phyloP scores from a whole-genome alignment of 2,329 filamentous ascomycete genomes.

The Alternaria brassicae region DNA sequence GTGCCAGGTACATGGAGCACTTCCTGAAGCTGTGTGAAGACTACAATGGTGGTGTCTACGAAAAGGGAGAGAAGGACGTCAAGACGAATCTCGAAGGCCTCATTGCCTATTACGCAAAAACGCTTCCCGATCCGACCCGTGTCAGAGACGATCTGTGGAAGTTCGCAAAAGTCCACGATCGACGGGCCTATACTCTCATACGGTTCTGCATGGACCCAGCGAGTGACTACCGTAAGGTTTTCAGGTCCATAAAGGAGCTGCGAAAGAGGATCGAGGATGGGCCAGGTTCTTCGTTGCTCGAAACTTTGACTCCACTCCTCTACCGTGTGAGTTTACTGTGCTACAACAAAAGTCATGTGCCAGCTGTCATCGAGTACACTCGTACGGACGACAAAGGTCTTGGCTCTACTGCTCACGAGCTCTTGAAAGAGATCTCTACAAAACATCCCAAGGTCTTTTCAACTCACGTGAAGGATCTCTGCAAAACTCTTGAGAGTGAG shows the following conservation, averaged over 20 bases:
- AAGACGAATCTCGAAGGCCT: conserved; percentile 75
- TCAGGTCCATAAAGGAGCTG: conserved; percentile 88
- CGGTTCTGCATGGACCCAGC: conserved; percentile 84
- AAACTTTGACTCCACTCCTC: conserved; percentile 81
- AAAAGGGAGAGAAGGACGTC: conserved; percentile 69
- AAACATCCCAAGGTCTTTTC: conserved; percentile 90
- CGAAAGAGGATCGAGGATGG: conserved; percentile 78
- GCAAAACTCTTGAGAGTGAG: conserved; percentile 81
- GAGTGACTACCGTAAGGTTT: conserved; percentile 90
- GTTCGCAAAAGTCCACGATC: conserved; percentile 90
- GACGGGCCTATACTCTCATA: conserved; percentile 87
- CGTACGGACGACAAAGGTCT: conserved; percentile 82
- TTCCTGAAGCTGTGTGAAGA: conserved; percentile 85
- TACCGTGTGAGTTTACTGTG: conserved; percentile 84
- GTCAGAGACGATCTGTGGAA: conserved; percentile 81
- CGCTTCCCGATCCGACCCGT: conserved; percentile 76
- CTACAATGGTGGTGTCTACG: conserved; percentile 86
- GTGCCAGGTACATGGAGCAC: conserved; percentile 75
- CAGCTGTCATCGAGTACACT: conserved; percentile 86
- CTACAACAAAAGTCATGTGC: conserved; percentile 93
- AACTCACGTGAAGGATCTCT: conserved; percentile 88
- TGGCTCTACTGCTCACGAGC: conserved; percentile 80
- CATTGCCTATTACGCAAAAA: conserved; percentile 74
- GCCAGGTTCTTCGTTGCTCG: conserved; percentile 69
- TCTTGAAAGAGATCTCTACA: conserved; percentile 90